A percentile compares a stretch with the other conserved stretches of the same genome.
Evolutionary conservation across 495 filamentous ascomycete species (phyloP).

Genomic region (Penicillium bialowiezense): DNA sequence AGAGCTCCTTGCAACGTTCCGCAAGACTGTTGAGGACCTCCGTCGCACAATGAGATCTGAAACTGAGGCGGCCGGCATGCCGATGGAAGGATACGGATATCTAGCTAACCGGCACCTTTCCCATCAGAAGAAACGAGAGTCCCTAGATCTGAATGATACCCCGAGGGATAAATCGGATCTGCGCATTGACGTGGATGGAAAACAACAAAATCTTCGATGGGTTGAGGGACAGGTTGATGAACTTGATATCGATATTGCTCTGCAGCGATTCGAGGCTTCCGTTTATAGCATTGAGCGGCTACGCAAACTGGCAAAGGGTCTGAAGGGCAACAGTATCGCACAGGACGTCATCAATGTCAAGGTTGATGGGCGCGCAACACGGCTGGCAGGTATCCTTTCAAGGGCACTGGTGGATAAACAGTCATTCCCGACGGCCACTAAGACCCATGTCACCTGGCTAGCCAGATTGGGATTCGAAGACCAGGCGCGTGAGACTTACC

Average conservation of each 20-base stretch:
- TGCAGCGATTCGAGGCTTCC: conserved; percentile 84
- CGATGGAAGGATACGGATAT: conserved; percentile 78
- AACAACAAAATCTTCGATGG: conserved; percentile 92
- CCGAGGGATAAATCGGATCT: conserved; percentile 70
- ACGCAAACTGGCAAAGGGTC: conserved; percentile 67
- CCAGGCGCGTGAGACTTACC: conserved; percentile 79
- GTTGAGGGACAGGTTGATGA: conserved; percentile 94
- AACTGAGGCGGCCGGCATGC: conserved; percentile 73
- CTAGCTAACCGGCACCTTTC: conserved; percentile 43
- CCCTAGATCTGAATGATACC: conserved; percentile 65
- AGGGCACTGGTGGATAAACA: conserved; percentile 71
- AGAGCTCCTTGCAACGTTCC: conserved; percentile 77
- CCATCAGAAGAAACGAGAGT: conserved; percentile 31
- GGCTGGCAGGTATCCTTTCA: conserved; percentile 70
- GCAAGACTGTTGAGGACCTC: conserved; percentile 88
- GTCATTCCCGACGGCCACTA: conserved; percentile 67
- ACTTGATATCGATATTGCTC: conserved; percentile 90
- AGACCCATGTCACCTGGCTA: conserved; percentile 76
- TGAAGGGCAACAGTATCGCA: conserved; percentile 80
- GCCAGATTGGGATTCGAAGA: conserved; percentile 84
- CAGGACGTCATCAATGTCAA: conserved; percentile 87
- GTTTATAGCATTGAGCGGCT: conserved; percentile 81
- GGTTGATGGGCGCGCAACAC: conserved; percentile 79
- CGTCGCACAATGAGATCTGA: conserved; percentile 78
- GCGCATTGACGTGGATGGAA: conserved; percentile 92